Percentiles rank a stretch among this genome's conserved stretches.
Evolutionary conservation across 352 stramenopile species (phyloP).

Genomic region (Plasmopara viticola): DNA sequence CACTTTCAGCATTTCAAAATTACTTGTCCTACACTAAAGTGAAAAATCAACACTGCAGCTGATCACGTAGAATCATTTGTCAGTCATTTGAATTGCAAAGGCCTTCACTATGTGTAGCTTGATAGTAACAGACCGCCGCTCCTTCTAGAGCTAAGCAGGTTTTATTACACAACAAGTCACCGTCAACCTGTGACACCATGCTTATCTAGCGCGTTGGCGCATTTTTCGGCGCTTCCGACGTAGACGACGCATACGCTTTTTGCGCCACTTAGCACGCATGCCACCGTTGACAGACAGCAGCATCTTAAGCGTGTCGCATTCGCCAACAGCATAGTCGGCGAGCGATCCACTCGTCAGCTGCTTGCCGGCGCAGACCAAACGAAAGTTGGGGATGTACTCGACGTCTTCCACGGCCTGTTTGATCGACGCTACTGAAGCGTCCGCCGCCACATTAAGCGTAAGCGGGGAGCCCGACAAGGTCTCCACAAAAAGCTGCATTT

Average conservation of each 20-base stretch:
- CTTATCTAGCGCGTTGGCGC: slow-evolving; percentile 98
- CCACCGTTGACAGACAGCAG: slow-evolving; percentile 88
- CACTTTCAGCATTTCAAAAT: too few relatives aligned
- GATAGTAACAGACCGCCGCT: too few relatives aligned
- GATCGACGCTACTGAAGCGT: slow-evolving; percentile 89
- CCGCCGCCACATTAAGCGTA: slow-evolving; percentile 70
- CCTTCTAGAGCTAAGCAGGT: too few relatives aligned
- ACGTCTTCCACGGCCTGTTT: slow-evolving; percentile 92
- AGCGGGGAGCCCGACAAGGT: slow-evolving; percentile 80
- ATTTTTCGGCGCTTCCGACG: slow-evolving; percentile 98
- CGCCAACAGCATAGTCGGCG: slow-evolving; percentile 87
- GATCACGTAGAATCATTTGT: too few relatives aligned
- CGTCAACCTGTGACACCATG: slow-evolving; percentile 1
- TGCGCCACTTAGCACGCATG: slow-evolving; percentile 97
- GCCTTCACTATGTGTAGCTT: too few relatives aligned
- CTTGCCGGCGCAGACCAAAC: slow-evolving; percentile 85
- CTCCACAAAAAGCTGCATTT: slow-evolving; percentile 95
- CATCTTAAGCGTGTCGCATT: slow-evolving; percentile 91
- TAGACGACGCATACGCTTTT: slow-evolving; percentile 98
- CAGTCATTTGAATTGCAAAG: too few relatives aligned
- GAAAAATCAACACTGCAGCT: too few relatives aligned
- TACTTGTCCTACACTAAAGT: too few relatives aligned
- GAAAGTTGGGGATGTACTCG: slow-evolving; percentile 92
- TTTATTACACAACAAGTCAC: too few relatives aligned
- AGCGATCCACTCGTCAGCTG: slow-evolving; percentile 79